Conservation (phyloP, 495 filamentous ascomycete species). For the Aspergillus sclerotiicarbonarius region DNA sequence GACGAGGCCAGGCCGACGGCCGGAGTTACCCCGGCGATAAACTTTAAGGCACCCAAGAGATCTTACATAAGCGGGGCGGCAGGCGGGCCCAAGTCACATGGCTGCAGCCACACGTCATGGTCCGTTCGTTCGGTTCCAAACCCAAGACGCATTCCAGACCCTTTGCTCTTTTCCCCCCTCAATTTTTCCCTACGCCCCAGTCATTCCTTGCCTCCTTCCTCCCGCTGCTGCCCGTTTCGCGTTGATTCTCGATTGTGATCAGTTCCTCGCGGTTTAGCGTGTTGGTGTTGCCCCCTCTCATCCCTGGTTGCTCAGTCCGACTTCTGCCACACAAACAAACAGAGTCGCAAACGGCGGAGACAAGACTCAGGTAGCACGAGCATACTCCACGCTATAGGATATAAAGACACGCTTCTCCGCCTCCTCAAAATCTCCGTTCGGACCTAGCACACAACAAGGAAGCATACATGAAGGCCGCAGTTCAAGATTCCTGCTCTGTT, state of each 20-base stretch:
- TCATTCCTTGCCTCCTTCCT: conserved; percentile 3
- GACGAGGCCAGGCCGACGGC: background rate
- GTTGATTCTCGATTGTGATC: no score
- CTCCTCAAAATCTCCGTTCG: background rate
- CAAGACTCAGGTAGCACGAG: no score
- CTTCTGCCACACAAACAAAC: background rate
- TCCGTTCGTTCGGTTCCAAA: background rate
- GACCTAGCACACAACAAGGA: background rate
- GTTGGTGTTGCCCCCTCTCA: background rate
- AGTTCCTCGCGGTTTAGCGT: no score
- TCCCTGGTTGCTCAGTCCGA: background rate
- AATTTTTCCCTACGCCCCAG: conserved; percentile 1
- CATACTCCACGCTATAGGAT: no score
- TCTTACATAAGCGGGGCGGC: background rate
- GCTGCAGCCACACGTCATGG: conserved; percentile 20
- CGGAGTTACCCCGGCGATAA: no score
- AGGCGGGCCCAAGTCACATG: conserved; percentile 11
- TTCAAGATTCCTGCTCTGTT: conserved; percentile 25
- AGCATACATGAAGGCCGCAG: conserved; percentile 44
- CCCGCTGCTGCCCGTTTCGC: no score
- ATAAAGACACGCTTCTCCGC: no score
- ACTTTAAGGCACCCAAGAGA: background rate
- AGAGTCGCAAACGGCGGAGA: no score
- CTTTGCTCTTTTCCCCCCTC: background rate
- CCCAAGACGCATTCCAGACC: conserved; percentile 13